Base-by-base conservation (phyloP, 495 filamentous ascomycete species). In the Neurospora intermedia region DNA sequence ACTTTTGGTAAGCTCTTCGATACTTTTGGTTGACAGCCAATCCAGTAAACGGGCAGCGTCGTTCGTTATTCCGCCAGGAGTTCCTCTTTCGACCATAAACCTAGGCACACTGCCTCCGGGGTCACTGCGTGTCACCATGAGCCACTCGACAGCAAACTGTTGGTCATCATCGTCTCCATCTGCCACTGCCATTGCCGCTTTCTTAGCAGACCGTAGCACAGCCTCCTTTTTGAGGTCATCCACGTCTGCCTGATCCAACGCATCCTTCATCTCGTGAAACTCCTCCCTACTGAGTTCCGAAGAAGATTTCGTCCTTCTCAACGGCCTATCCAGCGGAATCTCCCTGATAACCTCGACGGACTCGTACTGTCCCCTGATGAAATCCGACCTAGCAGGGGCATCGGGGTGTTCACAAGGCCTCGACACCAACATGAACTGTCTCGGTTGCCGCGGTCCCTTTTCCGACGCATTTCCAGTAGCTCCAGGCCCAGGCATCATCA, bases 61-160 rank as follows among this genome's bases (percentile, higher is more conserved):
- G 35, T 84, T 82, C 18, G 93, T 89, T 74, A 98, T 96, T 23
- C 93, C 91, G 13, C 86, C 88, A 0, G 95, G 95, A 1, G 95
- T 98, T 46, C 93, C 93, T 78, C 94, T 89, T 80, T 98, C 96
- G 27, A 98, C 92, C 91, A 98, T 92, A 83, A 96, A 98, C 39
- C 93, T 87, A 0, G 95, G 95, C 9, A 98, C 94, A 71, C 88
- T 96, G 42, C 95, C 96, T 31, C 96, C 95, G 0, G 95, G 95
- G 76, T 98, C 94, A 80, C 91, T 94, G n/a, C 95, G 85, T 2
- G 95, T 97, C 31, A 98, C 89, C 96, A 98, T 97, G 43, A 97
- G 89, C 95, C 95, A 98, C 80, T 98, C 95, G 16, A 98, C 85
- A 40, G 87, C 86, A 6, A 85, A 82, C 23, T 81, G 82, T 13